Base-by-base conservation (phyloP, 805 yeast genomes). In the Ogataea haglerorum region DNA sequence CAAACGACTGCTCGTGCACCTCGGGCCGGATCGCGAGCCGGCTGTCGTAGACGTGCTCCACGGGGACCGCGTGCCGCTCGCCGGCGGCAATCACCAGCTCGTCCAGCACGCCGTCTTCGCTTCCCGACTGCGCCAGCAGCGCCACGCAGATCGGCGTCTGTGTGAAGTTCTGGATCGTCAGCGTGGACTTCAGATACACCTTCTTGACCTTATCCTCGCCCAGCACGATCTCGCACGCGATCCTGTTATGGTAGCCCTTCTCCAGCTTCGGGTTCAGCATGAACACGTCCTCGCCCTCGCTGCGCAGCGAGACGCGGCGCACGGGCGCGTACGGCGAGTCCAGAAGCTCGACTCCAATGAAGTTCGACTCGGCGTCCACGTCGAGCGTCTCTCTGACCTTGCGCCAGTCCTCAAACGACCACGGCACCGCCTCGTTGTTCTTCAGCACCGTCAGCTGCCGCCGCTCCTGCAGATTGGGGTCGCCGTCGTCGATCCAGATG, bases 381-480 rank as follows among this genome's bases (percentile, higher is more conserved):
- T 77, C 81, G 41, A 90, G 65, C 40, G 80, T 78, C 55, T 91
- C 96, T 61, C 99, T 80, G 17, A 89, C 75, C 22, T 73, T 72
- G 46, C 86, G 72, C 97, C 98, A 93, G 57, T 91, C 96, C 54
- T 90, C 95, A 67, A 95, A 95, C 29, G 89, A 80, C 97, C 98
- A 93, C 1, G 86, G 83, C 4, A 76, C 58, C 4, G 63, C 60
- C 5, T 75, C 77, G 2, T 75, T 75, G 37, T 78, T 69, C 28
- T 66, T 60, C 12, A 85, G 56, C 0, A 52, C 27, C 0, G 72
- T 67, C 12, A 62, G 34, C 60, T 64, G 49, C 34, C 53, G 49
- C 38, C 63, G 30, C 40, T 60, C 49, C 23, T 54, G 43, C 18
- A 56, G 27, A 10, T 48, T 49, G 22, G 49, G 21, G 30, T 48